Evolutionary conservation across 345 rosid genomes (phyloP), one percentile per base, ranked within the genome.

Genomic region (Erucastrum elatum): DNA sequence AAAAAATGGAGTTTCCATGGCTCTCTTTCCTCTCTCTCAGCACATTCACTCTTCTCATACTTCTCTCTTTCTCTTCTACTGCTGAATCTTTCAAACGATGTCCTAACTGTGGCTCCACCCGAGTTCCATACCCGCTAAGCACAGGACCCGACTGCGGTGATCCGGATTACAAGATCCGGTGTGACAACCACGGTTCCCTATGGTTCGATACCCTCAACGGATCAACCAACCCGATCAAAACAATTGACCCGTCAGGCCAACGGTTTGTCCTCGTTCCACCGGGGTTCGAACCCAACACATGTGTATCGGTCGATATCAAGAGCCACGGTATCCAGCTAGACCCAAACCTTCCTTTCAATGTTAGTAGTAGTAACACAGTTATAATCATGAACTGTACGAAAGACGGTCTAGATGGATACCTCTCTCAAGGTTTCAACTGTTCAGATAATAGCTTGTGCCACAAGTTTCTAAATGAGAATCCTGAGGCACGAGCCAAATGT

Each of bases 71-170:
- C 30, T 58, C 62, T 21, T 58, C 62, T 21, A 58, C 62, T 21
- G 62, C 62, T 58, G 62, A 58, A 21, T 58, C 62, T 58, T 58
- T 58, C 62, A 58, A 58, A 58, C 30, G 62, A 25, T 58, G 62
- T 30, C 62, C 62, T 10, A 58, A 58, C 62, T 58, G 62, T 58
- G 62, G 62, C 62, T 58, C 62, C 30, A 58, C 62, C 62, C 62
- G 62, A 58, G 62, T 58, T 10, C 62, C 62, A 21, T 58, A 58
- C 62, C 62, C 62, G 13, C 62, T 58, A 58, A 58, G 62, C 30
- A 58, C 62, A 1, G 62, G 62, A 58, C 62, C 29, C 13, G 62
- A 3, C 0, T 58, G 62, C 25, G 62, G 62, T 4, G 30, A 58
- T 3, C 62, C 62, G 62, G 62, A 58, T 58, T 58, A 58, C 62